Evolutionary conservation across 2,329 filamentous ascomycete species (phyloP).

Genomic region (Alternaria triticina): DNA sequence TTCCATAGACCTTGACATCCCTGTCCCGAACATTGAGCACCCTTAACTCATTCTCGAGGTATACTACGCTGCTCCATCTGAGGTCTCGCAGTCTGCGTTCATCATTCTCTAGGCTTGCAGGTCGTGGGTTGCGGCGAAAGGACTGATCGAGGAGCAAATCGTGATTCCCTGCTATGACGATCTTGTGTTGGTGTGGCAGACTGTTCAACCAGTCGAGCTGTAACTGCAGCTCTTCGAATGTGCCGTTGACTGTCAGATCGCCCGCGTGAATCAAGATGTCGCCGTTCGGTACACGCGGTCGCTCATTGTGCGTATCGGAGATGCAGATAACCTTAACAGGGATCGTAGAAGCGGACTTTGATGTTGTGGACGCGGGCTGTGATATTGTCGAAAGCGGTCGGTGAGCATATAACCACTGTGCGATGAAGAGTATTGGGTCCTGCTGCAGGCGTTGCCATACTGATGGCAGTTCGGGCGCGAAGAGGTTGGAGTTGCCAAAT

Average conservation of each 20-base stretch:
- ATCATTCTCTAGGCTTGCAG: conserved; percentile 53
- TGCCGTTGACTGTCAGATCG: conserved; percentile 77
- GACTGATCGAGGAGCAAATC: conserved; percentile 54
- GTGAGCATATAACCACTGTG: background rate
- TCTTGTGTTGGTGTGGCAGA: conserved; percentile 76
- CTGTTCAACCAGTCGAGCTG: conserved; percentile 79
- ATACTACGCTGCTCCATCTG: conserved; percentile 54
- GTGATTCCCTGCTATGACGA: conserved; percentile 85
- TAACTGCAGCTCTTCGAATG: conserved; percentile 71
- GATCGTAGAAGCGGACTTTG: background rate
- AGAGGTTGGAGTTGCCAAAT: background rate
- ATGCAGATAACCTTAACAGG: conserved; percentile 78
- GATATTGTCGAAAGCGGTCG: background rate
- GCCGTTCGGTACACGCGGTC: conserved; percentile 59
- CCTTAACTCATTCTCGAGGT: conserved; percentile 37
- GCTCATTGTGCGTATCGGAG: conserved; percentile 77
- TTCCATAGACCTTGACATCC: conserved; percentile 73
- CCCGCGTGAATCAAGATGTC: conserved; percentile 88
- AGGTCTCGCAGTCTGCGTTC: conserved; percentile 32
- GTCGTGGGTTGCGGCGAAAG: conserved; percentile 32
- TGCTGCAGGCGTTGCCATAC: background rate
- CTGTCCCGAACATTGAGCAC: conserved; percentile 53
- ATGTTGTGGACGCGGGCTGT: background rate
- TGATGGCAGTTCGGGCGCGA: background rate
- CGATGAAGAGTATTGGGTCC: background rate